A percentile compares a stretch with the other conserved stretches of the same genome.
phyloP scores from a whole-genome alignment of 2,329 filamentous ascomycete species.

The Cladophialophora yegresii region DNA sequence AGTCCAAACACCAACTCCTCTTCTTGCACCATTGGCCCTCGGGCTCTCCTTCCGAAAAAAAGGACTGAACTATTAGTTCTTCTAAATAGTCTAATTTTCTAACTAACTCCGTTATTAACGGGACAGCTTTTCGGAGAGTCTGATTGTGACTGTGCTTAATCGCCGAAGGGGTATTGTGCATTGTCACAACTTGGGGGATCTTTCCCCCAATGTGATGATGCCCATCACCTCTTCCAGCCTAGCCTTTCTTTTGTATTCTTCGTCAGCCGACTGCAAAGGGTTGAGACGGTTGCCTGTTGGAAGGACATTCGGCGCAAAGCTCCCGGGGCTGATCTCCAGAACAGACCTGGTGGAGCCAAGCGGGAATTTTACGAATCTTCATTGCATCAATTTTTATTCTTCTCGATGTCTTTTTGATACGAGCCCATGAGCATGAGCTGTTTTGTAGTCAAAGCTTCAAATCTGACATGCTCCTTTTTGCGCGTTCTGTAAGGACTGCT shows the following conservation, averaged over 20 bases:
- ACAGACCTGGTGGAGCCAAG: background rate
- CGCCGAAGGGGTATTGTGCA: no score
- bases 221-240: no score
- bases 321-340: background rate
- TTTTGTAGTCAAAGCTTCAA: conserved; percentile 4
- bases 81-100: no score
- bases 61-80: no score
- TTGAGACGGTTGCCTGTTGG: background rate
- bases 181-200: no score
- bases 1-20: no score
- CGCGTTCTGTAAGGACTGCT: background rate
- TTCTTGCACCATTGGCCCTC: no score
- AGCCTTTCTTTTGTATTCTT: background rate
- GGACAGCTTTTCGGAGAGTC: no score
- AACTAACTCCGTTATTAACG: no score
- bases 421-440: background rate
- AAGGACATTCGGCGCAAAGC: background rate
- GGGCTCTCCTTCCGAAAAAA: no score
- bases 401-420: background rate
- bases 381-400: background rate
- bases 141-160: no score
- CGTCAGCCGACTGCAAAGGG: background rate
- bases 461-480: background rate
- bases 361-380: background rate
- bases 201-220: no score